Base-by-base conservation (phyloP, 768 basidiomycete genomes). In the Pisolithus marmoratus region DNA sequence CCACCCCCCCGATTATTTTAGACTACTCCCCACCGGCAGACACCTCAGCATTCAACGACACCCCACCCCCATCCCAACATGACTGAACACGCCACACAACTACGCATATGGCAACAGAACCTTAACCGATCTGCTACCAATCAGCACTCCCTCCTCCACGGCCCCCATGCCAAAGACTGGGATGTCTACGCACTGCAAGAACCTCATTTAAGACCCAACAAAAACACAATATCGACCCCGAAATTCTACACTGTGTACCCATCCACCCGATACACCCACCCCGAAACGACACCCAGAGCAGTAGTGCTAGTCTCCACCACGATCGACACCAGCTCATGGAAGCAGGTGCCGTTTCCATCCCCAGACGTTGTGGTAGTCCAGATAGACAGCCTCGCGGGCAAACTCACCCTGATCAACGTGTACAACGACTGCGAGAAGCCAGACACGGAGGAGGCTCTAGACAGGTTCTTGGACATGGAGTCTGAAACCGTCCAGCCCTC, bases 81-180 rank as follows among this genome's bases (percentile, higher is more conserved):
- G 38, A 40, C n/a, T 2, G 38, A 40, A 9, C 27, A 27, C 27
- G 15, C 11, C 38, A 46, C 26, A 22, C 51, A 6, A 4, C 49
- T 67, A 8, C 38, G 60, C 0, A 63, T 69, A 5, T 61, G 59
- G 57, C 67, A 68, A 46, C 64, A 65, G 29, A 71, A 70, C 36
- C 11, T 65, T 2, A 56, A 58, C 52, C 64, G 63, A 23, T 70
- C 66, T 1, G n/a, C n/a, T 17, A 22, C 4, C 49, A 17, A 0
- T 55, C 63, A 0, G 36, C 42, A 47, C 12, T 54, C 55, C 14
- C 12, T 66, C 0, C 47, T 69, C 0, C 52, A 63, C 49, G 40
- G 48, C 29, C 38, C 38, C 2, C 15, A 29, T 9, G 29, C 46
- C 1, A 5, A 23, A 2, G 15, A 51, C 19, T 54, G 52, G 52